Conservation (phyloP, 2,329 filamentous ascomycete genomes). For the Mollisiaceae sp. region DNA sequence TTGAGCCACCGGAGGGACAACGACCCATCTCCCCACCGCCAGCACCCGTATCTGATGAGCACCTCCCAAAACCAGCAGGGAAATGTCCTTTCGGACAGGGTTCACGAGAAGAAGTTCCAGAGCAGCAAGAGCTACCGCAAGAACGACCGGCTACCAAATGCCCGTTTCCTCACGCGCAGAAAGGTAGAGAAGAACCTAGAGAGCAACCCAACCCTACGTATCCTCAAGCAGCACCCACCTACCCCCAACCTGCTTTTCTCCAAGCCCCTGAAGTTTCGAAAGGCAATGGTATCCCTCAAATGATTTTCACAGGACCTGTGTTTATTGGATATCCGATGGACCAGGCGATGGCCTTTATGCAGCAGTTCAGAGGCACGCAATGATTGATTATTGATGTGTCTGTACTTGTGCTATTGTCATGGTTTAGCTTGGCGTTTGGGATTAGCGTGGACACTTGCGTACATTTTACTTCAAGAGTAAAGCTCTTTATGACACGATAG, state of each 20-base stretch:
- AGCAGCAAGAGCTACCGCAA: conserved; percentile 20
- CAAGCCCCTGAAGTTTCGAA: conserved; percentile 47
- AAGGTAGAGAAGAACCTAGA: conserved; percentile 13
- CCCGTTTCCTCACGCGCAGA: conserved; percentile 47
- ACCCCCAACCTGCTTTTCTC: conserved; percentile 57
- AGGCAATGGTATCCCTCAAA: conserved; percentile 56
- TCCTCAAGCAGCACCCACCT: conserved; percentile 39
- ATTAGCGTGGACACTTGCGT: neutral
- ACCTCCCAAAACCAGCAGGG: conserved; percentile 44
- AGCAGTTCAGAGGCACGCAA: conserved; percentile 45
- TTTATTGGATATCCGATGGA: conserved; percentile 91
- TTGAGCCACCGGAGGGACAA: conserved; percentile 48
- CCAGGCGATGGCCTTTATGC: conserved; percentile 78
- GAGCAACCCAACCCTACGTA: conserved; percentile 46
- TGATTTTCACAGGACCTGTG: conserved; percentile 91
- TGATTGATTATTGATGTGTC: conserved; percentile 21
- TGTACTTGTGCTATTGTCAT: conserved; percentile 8
- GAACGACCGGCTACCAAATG: conserved; percentile 33
- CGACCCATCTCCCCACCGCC: conserved; percentile 61
- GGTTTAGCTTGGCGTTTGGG: conserved; percentile 24
- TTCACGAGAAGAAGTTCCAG: conserved; percentile 21
- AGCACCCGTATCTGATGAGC: conserved; percentile 49
- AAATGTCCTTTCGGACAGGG: conserved; percentile 61
- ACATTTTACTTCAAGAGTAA: neutral
- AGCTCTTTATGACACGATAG: neutral